Evolutionary conservation across 2,329 filamentous ascomycete species (phyloP).

Genomic region (Cytospora piceicola): DNA sequence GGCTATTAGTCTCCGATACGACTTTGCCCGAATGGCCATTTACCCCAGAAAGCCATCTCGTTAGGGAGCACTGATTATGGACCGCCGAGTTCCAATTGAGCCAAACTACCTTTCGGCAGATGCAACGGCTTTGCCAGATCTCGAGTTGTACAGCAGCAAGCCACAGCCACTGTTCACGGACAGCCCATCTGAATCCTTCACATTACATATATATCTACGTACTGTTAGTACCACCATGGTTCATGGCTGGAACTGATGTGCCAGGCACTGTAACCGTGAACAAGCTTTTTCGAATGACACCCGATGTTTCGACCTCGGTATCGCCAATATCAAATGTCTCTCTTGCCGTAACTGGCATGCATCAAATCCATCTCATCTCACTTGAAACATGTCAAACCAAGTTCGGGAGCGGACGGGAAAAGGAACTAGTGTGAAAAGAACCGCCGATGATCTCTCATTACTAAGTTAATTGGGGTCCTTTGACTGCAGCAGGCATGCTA

Average conservation of each 20-base stretch:
- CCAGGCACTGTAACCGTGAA: constrained; percentile 5
- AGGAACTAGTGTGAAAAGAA: too few species aligned
- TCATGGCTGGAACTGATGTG: not conserved
- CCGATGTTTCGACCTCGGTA: not conserved
- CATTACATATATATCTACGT: not conserved
- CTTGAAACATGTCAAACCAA: constrained; percentile 18
- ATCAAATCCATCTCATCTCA: not conserved
- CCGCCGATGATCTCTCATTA: not conserved
- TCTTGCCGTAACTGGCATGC: constrained; percentile 7
- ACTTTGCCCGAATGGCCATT: constrained; percentile 1
- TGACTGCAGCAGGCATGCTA: constrained; percentile 1
- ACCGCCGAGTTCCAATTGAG: not conserved
- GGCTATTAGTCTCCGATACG: not conserved
- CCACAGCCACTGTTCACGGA: constrained; percentile 6
- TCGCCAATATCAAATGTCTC: not conserved
- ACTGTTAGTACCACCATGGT: not conserved
- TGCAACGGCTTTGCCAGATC: constrained; percentile 13
- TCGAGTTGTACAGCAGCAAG: constrained; percentile 17
- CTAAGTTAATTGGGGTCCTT: not conserved
- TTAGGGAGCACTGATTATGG: not conserved
- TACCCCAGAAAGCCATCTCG: not conserved
- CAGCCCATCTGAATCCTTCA: not conserved
- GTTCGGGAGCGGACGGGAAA: constrained; percentile 1
- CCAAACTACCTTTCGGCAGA: not conserved
- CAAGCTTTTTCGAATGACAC: not conserved